These are phyloP conservation scores for Metschnikowia anglica DNA, from an alignment of 805 yeast genomes.

Conservation along the genomic window DNA sequence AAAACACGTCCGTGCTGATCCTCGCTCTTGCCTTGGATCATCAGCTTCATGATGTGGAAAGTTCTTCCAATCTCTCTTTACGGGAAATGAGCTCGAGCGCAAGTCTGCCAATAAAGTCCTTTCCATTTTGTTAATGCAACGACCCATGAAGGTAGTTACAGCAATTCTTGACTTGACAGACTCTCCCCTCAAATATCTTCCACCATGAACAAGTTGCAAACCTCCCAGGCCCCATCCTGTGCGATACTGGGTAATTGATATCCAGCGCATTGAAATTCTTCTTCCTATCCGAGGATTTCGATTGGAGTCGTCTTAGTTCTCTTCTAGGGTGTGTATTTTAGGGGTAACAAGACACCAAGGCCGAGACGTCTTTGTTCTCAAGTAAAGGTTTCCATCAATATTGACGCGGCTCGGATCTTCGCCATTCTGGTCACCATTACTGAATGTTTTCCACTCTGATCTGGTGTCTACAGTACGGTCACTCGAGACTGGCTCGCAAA, in stretches of 20 bases:
- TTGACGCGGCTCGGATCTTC: constrained; percentile 99
- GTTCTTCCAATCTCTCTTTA: constrained; percentile 92
- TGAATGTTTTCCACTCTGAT: constrained; percentile 98
- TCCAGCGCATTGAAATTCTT: constrained; percentile 95
- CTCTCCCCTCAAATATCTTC: constrained; percentile 80
- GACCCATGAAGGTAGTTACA: constrained; percentile 90
- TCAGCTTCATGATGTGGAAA: constrained; percentile 71
- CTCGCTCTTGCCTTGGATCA: constrained; percentile 49
- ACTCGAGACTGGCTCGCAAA: constrained; percentile 91
- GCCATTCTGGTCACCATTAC: constrained; percentile 96
- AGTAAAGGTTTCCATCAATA: constrained; percentile 88
- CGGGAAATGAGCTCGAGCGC: constrained; percentile 92
- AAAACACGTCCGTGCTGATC: constrained; percentile 42
- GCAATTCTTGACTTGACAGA: constrained; percentile 95
- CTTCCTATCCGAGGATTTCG: constrained; percentile 77
- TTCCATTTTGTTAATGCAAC: constrained; percentile 90
- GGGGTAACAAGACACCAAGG: constrained; percentile 84
- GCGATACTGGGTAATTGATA: constrained; percentile 92
- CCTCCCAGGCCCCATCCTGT: constrained; percentile 97
- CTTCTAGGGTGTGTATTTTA: constrained; percentile 86
- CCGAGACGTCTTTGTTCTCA: constrained; percentile 90
- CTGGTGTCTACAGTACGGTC: constrained; percentile 92
- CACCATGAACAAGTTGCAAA: constrained; percentile 87
- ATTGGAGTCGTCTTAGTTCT: constrained; percentile 87
- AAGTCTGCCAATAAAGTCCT: constrained; percentile 94